Evolutionary conservation across 176 grass and related monocot species (phyloP).

Genomic region (Urochloa ruziziensis): DNA sequence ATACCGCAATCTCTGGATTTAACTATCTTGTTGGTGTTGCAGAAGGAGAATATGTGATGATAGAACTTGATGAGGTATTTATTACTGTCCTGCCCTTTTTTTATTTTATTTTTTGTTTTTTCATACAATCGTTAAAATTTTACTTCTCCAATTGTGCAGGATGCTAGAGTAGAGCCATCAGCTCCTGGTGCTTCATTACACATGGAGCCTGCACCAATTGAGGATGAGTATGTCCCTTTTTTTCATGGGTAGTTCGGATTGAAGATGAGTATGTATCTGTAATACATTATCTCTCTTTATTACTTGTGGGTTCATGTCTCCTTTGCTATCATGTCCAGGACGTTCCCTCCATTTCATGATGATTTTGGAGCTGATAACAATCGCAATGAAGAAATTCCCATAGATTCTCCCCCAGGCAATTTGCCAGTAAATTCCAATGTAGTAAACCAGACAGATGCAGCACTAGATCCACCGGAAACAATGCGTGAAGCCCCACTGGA

Average conservation of each 20-base stretch:
- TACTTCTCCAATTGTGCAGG: constrained; percentile 40
- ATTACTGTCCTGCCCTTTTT: constrained; percentile 6
- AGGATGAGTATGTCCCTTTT: constrained; percentile 54
- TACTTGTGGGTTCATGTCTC: background rate
- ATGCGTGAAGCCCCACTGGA: constrained; percentile 43
- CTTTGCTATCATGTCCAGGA: constrained; percentile 46
- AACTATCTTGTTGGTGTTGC: constrained; percentile 27
- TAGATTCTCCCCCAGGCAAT: constrained; percentile 21
- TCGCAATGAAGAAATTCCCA: constrained; percentile 15
- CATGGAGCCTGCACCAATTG: constrained; percentile 33
- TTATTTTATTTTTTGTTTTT: background rate
- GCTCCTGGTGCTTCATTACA: constrained; percentile 23
- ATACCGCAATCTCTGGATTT: background rate
- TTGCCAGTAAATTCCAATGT: constrained; percentile 1
- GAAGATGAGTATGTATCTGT: constrained; percentile 53
- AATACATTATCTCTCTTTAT: background rate
- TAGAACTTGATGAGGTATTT: constrained; percentile 72
- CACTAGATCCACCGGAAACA: constrained; percentile 45
- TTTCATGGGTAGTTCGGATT: no score
- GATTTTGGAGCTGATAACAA: constrained; percentile 29
- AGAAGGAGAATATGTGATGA: constrained; percentile 65
- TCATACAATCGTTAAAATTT: background rate
- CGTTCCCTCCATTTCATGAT: constrained; percentile 53
- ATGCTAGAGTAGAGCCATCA: constrained; percentile 34
- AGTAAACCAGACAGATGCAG: constrained; percentile 14